A percentile compares a stretch with the other conserved stretches of the same genome.
Evolutionary conservation across 345 rosid genomes (phyloP).

Genomic region (Gossypioides kirkii): DNA sequence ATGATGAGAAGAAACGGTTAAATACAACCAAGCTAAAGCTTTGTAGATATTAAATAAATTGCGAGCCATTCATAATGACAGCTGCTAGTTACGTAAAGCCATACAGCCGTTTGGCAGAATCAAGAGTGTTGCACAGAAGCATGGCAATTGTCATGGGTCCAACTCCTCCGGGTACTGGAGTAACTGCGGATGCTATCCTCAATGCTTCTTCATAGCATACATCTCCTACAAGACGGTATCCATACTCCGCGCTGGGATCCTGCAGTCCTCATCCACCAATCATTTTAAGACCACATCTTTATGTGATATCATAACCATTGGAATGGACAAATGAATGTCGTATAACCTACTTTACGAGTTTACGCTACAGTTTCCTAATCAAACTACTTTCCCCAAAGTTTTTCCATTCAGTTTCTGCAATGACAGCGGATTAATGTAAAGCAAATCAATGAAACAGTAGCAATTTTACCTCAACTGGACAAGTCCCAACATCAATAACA

Average conservation of each 20-base stretch:
- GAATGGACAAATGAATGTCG: background rate
- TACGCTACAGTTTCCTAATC: constrained; percentile 1
- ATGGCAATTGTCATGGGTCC: constrained; percentile 94
- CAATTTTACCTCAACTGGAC: constrained; percentile 64
- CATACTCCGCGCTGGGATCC: constrained; percentile 70
- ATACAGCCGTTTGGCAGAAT: constrained; percentile 58
- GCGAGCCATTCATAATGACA: background rate
- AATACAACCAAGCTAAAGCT: background rate
- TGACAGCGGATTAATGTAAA: background rate
- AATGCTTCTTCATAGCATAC: constrained; percentile 80
- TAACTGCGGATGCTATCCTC: constrained; percentile 66
- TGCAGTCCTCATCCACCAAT: constrained; percentile 23
- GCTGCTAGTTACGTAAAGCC: constrained; percentile 5
- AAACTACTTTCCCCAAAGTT: background rate
- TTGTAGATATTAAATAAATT: background rate
- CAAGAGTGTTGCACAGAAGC: constrained; percentile 76
- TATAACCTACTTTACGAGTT: background rate
- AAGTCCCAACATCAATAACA: constrained; percentile 85
- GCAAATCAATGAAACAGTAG: background rate
- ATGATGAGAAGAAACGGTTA: background rate
- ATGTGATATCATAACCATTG: background rate
- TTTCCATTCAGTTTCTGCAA: background rate
- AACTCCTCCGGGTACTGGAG: constrained; percentile 95
- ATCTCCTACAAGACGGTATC: constrained; percentile 75
- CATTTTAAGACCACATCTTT: background rate